Evolutionary conservation across 139 green algal species (phyloP), one percentile per base, ranked within the genome.

Genomic region (Coccomyxa sp.): DNA sequence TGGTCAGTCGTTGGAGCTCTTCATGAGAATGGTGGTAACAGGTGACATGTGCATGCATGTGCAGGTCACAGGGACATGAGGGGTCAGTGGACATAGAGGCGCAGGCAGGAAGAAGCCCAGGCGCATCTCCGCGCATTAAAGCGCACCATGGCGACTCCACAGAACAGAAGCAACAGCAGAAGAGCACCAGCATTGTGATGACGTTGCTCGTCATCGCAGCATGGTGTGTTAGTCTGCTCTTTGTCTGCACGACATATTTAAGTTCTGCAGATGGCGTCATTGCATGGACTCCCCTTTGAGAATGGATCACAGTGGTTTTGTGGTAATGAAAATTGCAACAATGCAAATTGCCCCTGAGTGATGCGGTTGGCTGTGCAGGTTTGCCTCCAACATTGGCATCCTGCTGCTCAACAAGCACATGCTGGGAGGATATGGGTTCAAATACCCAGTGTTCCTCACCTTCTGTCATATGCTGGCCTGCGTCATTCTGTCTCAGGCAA

Each of bases 361-460:
- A 51, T 51, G 38, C 7, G 38, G 10, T 25, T 58, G 21, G 66
- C 17, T 25, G 28, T 58, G 67, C 83, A 68, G 96, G 96, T 99
- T 98, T 84, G 78, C 75, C 13, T 90, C 83, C 81, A 99, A 99
- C 85, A 98, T 98, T 28, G 91, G 93, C 7, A 92, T 99, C 28
- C 79, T 99, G 38, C 88, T 99, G 13, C 84, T 98, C 13, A 99
- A 99, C 88, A 99, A 99, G 85, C 96, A 92, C 60, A 87, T 99
- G 23, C 90, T 99, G 0, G 91, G 84, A 28, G 93, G 87, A 71
- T 96, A 91, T 57, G 88, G 85, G 0, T 98, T 98, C 80, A 89
- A 87, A 60, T 90, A 91, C 80, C 95, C 95, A 9, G 89, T 98
- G 10, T 97, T 98, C 85, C 86, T 99, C 13, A 99, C 96, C 21